These are phyloP conservation scores for Rosa lucieae DNA, from an alignment of 306 rosid species.

Conservation along the genomic window DNA sequence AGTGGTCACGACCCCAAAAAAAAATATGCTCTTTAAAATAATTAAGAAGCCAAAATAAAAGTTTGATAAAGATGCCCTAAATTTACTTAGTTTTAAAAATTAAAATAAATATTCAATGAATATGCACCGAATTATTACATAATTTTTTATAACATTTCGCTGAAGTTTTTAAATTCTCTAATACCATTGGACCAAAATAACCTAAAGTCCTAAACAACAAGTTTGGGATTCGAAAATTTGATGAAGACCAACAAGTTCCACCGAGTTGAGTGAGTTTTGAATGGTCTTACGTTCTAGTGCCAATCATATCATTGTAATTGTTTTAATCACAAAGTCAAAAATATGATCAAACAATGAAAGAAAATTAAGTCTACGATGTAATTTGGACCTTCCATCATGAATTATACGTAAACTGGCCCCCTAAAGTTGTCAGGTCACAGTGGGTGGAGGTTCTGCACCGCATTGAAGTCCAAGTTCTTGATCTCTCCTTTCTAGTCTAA, in stretches of 20 bases:
- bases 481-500: background rate
- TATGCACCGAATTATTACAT: background rate
- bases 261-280: background rate
- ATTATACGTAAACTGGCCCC: background rate
- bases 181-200: background rate
- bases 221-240: background rate
- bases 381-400: conserved; percentile 13
- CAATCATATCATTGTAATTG: background rate
- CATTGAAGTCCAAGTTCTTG: conserved; percentile 8
- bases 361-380: background rate
- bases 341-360: background rate
- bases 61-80: too few species aligned
- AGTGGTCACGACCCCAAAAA: too few species aligned
- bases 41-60: too few species aligned
- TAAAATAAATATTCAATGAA: too few species aligned
- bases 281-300: background rate
- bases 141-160: too few species aligned
- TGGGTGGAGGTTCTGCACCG: conserved; percentile 7
- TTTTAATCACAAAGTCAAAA: background rate
- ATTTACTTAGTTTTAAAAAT: too few species aligned
- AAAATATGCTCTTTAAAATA: too few species aligned
- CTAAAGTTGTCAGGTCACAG: conserved; percentile 20
- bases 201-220: background rate
- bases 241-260: background rate
- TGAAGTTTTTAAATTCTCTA: too few species aligned